Base-by-base conservation (phyloP, 2,329 filamentous ascomycete species). In the Akanthomyces dipterigenus region DNA sequence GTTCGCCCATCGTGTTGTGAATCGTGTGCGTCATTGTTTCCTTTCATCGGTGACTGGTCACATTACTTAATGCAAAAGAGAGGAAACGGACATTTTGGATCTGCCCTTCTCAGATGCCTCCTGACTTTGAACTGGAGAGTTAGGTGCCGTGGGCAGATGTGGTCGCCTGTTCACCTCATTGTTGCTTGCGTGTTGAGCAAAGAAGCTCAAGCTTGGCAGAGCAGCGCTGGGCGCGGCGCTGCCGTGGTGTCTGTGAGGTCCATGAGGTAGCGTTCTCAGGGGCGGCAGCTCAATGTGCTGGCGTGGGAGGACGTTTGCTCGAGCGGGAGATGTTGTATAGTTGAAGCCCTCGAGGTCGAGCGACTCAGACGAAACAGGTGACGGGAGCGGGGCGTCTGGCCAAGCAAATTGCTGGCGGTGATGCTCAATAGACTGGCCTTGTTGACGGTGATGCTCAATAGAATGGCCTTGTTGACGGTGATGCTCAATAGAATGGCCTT, bases 271-370 rank as follows among this genome's bases (percentile, higher is more conserved):
- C 20, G 62, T 28, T 22, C 61, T 68, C 3, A 75, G 68, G 0
- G 71, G 73, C 34, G 80, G 78, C n/a, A 81, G 69, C 60, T 77
- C 76, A 43, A 78, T 70, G 1, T 75, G 75, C 12, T 73, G 68
- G 73, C 72, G 60, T 75, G 69, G 57, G 70, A 55, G 74, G 62
- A 65, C 70, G 76, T 67, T 62, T 42, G 64, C 69, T 69, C 76
- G 68, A 18, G 69, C 18, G 18, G 85, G 83, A 12, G 86, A 88
- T 34, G 81, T 81, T 4, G 85, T 86, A 70, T 84, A 83, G 61
- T 82, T 79, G 1, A 86, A 88, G 64, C 82, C 82, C 71, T 95
- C 90, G 0, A 89, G 91, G 55, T 79, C 76, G 2, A 88, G 90
- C 0, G 76, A 76, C 31, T 72, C 69, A 43, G 82, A 79, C 57